Base-by-base conservation (phyloP, 768 basidiomycete genomes). In the Trametes maxima region DNA sequence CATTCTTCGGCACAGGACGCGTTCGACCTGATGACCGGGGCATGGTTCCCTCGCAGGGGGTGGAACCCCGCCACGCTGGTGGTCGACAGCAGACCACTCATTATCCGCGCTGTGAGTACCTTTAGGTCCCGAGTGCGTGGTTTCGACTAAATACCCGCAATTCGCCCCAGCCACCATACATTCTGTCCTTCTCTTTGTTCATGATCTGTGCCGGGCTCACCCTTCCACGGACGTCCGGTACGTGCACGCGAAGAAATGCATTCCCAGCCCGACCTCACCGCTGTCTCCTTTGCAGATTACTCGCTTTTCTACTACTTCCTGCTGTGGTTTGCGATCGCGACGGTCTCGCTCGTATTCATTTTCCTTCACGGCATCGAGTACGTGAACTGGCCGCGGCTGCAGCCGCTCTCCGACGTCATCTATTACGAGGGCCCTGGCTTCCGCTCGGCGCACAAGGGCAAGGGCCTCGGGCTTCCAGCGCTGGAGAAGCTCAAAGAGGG, bases 1-100 rank as follows among this genome's bases (percentile, higher is more conserved):
- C 28, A 49, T 52, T 54, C 36, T 19, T 22, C 36, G 56, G 46
- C 61, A n/a, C 68, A 95, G 87, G 97, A 99, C 75, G 94, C 92
- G 10, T 97, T 91, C 70, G 97, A 99, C 73, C 81, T 99, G 59
- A 80, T 99, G 62, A 95, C 95, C 22, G 97, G 97, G 3, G 80
- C 82, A 8, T 99, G 95, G 93, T 80, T 86, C 36, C 92, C 95
- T n/a, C 82, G 85, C 64, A 87, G 84, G 67, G 88, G 85, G 39
- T 88, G 89, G 19, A 79, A 86, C 40, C 83, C 87, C 11, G 79
- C 89, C 12, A 74, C 88, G 65, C 88, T 90, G 62, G 78, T 96
- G 48, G 79, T 85, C 17, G 95, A 98, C 71, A 78, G 80, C 48
- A 82, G 95, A 54, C 92, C 95, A n/a, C 74, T 96, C 64, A 70